Percentiles rank a stretch among this genome's conserved stretches.
Evolutionary conservation across 1,139 yeast species (phyloP).

Genomic region (Taiozyma sp.): DNA sequence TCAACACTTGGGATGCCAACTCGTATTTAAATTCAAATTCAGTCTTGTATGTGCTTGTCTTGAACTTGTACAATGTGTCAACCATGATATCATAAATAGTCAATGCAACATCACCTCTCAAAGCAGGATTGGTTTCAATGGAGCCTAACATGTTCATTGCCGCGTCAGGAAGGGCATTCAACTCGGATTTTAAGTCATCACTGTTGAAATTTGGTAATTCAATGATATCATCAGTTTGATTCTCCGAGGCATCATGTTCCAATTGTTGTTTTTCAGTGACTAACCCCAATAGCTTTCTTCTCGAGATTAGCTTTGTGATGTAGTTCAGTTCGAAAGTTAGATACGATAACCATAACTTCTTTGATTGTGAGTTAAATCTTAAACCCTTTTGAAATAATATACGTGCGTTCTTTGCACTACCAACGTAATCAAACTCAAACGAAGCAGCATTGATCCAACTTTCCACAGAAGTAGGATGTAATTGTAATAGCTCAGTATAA

Average conservation of each 20-base stretch:
- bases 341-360: constrained; percentile 77
- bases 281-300: constrained; percentile 78
- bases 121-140: constrained; percentile 82
- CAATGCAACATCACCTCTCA: constrained; percentile 83
- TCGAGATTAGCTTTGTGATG: constrained; percentile 72
- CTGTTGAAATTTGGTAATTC: constrained; percentile 42
- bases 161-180: constrained; percentile 77
- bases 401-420: constrained; percentile 87
- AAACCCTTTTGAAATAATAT: constrained; percentile 78
- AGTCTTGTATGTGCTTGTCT: constrained; percentile 24
- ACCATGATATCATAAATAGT: constrained; percentile 74
- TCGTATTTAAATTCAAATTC: constrained; percentile 35
- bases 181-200: constrained; percentile 53
- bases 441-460: constrained; percentile 96
- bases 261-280: constrained; percentile 66
- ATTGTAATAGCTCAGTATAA: constrained; percentile 70
- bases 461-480: constrained; percentile 86
- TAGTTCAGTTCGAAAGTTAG: constrained; percentile 85
- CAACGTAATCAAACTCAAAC: constrained; percentile 84
- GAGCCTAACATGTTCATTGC: constrained; percentile 84
- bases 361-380: constrained; percentile 73
- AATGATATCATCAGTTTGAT: constrained; percentile 35
- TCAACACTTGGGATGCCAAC: constrained; percentile 42
- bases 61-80: constrained; percentile 40
- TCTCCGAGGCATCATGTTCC: constrained; percentile 41